A percentile compares a stretch with the other conserved stretches of the same genome.
phyloP scores from a whole-genome alignment of 108 stramenopile species.

The Thalassiosira profunda region DNA sequence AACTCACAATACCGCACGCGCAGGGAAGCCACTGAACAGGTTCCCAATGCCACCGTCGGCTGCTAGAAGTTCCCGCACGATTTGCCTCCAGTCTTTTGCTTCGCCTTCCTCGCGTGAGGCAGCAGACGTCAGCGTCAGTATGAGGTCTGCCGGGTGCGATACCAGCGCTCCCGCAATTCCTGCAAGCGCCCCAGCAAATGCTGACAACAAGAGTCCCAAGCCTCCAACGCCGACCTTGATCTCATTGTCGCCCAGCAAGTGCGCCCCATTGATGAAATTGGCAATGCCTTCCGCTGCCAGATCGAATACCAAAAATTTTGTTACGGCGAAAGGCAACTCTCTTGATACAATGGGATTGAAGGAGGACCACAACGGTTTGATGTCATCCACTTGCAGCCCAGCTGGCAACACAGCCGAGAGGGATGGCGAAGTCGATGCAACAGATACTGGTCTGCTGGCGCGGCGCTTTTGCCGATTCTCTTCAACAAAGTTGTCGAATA shows the following conservation, averaged over 20 bases:
- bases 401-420: background rate
- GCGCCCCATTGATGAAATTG: constrained; percentile 59
- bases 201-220: constrained; percentile 73
- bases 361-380: constrained; percentile 76
- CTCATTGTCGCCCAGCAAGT: constrained; percentile 50
- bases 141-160: constrained; percentile 90
- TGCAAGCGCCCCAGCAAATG: constrained; percentile 79
- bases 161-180: constrained; percentile 85
- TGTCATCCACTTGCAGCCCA: constrained; percentile 34
- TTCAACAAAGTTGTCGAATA: constrained; percentile 68
- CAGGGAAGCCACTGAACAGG: constrained; percentile 80
- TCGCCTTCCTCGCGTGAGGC: constrained; percentile 34
- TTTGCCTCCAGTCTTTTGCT: constrained; percentile 66
- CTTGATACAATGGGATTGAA: constrained; percentile 81
- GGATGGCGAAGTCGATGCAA: background rate
- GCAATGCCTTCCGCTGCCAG: constrained; percentile 62
- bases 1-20: constrained; percentile 79
- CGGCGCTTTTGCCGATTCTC: constrained; percentile 33
- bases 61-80: constrained; percentile 69
- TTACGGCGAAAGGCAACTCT: constrained; percentile 90
- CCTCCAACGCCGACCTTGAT: constrained; percentile 85
- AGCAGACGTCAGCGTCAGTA: constrained; percentile 81
- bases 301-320: constrained; percentile 89
- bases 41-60: constrained; percentile 82
- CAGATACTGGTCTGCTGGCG: background rate